Percentiles rank a stretch among this genome's conserved stretches.
These are phyloP conservation scores for Penicillium sp. DNA, from an alignment of 2,329 filamentous ascomycete species.

Conservation along the genomic window DNA sequence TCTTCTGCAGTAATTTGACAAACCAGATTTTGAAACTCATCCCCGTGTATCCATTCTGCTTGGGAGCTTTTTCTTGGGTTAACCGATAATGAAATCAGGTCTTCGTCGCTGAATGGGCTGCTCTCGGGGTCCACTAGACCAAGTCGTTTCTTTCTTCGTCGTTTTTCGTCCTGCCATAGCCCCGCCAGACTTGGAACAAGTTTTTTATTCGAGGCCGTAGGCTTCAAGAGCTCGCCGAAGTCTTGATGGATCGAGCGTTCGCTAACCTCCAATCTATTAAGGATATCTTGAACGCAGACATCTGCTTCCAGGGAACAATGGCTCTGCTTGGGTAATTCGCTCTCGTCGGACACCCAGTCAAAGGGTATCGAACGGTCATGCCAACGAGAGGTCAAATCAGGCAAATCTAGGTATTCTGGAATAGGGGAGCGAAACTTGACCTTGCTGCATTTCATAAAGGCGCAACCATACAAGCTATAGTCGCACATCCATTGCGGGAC, in stretches of 20 bases:
- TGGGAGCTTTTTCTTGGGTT: slow-evolving; percentile 72
- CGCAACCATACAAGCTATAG: slow-evolving; percentile 95
- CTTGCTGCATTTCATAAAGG: slow-evolving; percentile 75
- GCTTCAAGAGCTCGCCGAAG: slow-evolving; percentile 74
- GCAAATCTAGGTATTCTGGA: slow-evolving; percentile 69
- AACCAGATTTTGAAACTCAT: slow-evolving; percentile 74
- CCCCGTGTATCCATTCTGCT: slow-evolving; percentile 93
- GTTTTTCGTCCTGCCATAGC: slow-evolving; percentile 88
- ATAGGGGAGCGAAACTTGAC: slow-evolving; percentile 77
- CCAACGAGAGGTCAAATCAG: slow-evolving; percentile 71
- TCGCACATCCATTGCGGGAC: slow-evolving; percentile 97
- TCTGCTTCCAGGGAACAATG: slow-evolving; percentile 91
- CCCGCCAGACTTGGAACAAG: slow-evolving; percentile 93
- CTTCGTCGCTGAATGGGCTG: slow-evolving; percentile 80
- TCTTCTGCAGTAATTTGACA: slow-evolving; percentile 69
- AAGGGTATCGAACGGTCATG: slow-evolving; percentile 73
- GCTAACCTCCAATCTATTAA: slow-evolving; percentile 77
- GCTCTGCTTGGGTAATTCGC: slow-evolving; percentile 74
- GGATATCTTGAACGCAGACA: slow-evolving; percentile 83
- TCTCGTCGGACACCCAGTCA: slow-evolving; percentile 65
- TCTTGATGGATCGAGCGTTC: slow-evolving; percentile 84
- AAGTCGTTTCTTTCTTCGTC: slow-evolving; percentile 75
- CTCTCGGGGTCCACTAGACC: slow-evolving; percentile 66
- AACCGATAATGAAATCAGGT: slow-evolving; percentile 85
- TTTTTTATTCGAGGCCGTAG: slow-evolving; percentile 71